Evolutionary conservation across 2,329 filamentous ascomycete genomes (phyloP), one percentile per base, ranked within the genome.

Genomic region (Coniochaeta prunicola): DNA sequence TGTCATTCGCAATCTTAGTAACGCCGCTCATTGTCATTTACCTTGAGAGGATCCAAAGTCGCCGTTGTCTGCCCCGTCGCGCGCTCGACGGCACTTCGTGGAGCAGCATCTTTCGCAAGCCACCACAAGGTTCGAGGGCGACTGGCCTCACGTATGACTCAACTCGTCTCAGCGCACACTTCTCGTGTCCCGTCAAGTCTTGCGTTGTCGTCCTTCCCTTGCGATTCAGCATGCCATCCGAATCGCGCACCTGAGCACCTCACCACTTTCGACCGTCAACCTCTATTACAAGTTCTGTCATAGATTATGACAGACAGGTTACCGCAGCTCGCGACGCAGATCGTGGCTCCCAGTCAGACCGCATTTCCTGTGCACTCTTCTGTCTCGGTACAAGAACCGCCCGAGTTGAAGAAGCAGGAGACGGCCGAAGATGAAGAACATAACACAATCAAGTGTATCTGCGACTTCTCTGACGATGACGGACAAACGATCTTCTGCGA

Each of bases 371-470:
- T 75, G 62, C 71, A 73, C 64, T 69, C 68, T 58, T 67, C 71
- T 61, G 65, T 70, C 66, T 61, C 71, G 28, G 72, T 71, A 59
- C 73, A 77, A 64, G 74, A 79, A 70, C 72, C 59, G 74, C 73
- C 53, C 4, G 45, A 50, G 53, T 24, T 55, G 53, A 55, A 55
- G 59, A 79, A 79, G 73, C 73, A 74, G 65, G 81, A 87, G 74
- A 74, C 72, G 61, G 85, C 87, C 68, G 85, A 88, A 30, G 45
- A 50, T 63, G 89, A 92, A 75, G 89, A 93, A 74, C 89, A 89
- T 19, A 96, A 96, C 74, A 96, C 91, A 60, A 97, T 97, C 78
- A 96, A 96, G 80, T 99, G 94, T 83, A 96, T 97, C 67, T 99
- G 94, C 77, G 87, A 87, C 72, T 97, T 89, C 74, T 79, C 86